phyloP scores from a whole-genome alignment of 768 basidiomycete genomes.

The Phylloporus rhodoxanthus region DNA sequence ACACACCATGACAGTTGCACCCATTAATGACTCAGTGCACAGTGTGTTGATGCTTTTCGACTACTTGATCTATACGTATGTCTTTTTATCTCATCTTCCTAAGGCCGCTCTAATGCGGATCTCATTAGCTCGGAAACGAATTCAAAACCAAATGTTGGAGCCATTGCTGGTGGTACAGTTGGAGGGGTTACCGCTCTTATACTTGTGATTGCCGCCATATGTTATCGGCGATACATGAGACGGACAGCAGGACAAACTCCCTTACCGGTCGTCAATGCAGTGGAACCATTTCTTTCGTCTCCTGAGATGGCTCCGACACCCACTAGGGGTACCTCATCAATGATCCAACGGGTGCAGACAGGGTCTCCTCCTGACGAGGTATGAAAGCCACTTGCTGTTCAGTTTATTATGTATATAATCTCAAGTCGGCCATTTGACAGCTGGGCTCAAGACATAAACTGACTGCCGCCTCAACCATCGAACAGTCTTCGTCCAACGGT shows the following conservation, averaged over 20 bases:
- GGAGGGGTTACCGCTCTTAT: neutral
- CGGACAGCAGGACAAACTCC: neutral
- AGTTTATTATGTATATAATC: too few species aligned
- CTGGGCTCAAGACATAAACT: neutral
- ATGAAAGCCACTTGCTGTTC: neutral
- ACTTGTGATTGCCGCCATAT: neutral
- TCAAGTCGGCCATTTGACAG: neutral
- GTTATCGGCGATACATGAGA: constrained; percentile 1
- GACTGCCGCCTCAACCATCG: neutral
- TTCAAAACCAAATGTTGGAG: neutral
- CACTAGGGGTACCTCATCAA: neutral
- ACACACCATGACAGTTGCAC: constrained; percentile 8
- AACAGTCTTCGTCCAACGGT: neutral
- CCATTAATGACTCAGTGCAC: neutral
- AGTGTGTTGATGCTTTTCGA: constrained; percentile 13
- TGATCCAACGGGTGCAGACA: neutral
- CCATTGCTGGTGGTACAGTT: constrained; percentile 2
- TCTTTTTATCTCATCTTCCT: neutral
- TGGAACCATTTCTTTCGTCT: constrained; percentile 4
- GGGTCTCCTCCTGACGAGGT: neutral
- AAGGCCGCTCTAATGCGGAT: neutral
- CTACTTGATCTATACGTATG: constrained; percentile 16
- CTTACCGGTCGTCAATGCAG: neutral
- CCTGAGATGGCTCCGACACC: neutral
- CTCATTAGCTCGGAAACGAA: neutral